These are phyloP conservation scores for Fusarium sp. DNA, from an alignment of 2,329 filamentous ascomycete species.

Conservation along the genomic window DNA sequence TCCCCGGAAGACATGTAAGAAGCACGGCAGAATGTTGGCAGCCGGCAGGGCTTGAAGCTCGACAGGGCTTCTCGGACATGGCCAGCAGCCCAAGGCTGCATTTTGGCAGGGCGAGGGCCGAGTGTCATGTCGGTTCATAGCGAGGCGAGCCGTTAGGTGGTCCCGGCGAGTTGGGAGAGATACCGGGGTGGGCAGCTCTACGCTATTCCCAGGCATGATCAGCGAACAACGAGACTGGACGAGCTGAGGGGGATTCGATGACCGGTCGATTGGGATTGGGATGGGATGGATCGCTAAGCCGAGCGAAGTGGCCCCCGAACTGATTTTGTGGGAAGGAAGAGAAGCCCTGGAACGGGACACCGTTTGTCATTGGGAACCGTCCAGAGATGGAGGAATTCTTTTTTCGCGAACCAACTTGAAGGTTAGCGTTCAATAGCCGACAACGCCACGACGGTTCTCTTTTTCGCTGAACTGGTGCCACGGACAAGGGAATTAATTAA, in stretches of 20 bases:
- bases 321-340: neutral
- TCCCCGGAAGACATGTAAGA: slow-evolving; percentile 22
- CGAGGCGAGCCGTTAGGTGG: slow-evolving; percentile 45
- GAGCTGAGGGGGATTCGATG: slow-evolving; percentile 2
- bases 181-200: slow-evolving; percentile 31
- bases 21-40: slow-evolving; percentile 9
- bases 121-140: slow-evolving; percentile 45
- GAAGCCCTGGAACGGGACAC: neutral
- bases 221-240: slow-evolving; percentile 8
- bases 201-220: slow-evolving; percentile 34
- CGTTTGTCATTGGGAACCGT: neutral
- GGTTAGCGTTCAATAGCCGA: slow-evolving; percentile 24
- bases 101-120: slow-evolving; percentile 17
- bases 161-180: slow-evolving; percentile 43
- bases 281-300: neutral
- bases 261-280: slow-evolving; percentile 12
- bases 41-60: slow-evolving; percentile 8
- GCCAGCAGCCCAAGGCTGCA: slow-evolving; percentile 7
- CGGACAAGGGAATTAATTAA: slow-evolving; percentile 4
- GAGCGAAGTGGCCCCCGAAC: slow-evolving; percentile 20
- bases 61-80: neutral
- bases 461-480: neutral
- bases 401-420: slow-evolving; percentile 11
- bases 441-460: slow-evolving; percentile 14
- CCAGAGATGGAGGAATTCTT: slow-evolving; percentile 9